Conservation (phyloP, 176 grass and related monocot genomes). For the Musa beccarii region DNA sequence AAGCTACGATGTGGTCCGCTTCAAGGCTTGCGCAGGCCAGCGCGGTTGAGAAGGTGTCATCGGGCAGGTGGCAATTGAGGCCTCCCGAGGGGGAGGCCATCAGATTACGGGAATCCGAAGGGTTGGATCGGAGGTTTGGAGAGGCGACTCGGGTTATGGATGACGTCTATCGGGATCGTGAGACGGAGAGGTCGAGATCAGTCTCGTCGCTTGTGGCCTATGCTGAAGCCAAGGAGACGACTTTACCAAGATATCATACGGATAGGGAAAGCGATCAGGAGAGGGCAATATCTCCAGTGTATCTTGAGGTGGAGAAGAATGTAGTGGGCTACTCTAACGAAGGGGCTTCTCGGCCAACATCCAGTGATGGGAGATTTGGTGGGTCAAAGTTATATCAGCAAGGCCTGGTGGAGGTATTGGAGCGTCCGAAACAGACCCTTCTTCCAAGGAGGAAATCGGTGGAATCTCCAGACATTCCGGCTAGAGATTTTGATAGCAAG, state of each 20-base stretch:
- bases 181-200: background rate
- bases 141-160: conserved; percentile 5
- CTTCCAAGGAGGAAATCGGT: conserved; percentile 67
- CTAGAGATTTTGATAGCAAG: conserved; percentile 44
- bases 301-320: conserved; percentile 10
- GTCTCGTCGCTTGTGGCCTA: background rate
- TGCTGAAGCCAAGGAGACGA: conserved; percentile 4
- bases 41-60: conserved; percentile 96
- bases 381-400: conserved; percentile 17
- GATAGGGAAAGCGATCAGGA: background rate
- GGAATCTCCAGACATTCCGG: conserved; percentile 36
- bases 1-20: conserved; percentile 40
- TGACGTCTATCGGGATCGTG: background rate
- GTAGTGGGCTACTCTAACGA: background rate
- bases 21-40: conserved; percentile 80
- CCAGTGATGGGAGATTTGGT: conserved; percentile 51
- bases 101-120: conserved; percentile 12
- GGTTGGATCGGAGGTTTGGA: conserved; percentile 6
- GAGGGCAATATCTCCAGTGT: conserved; percentile 4
- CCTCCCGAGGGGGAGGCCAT: conserved; percentile 19
- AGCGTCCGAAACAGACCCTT: conserved; percentile 73
- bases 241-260: background rate
- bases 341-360: conserved; percentile 35
- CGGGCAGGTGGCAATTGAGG: conserved; percentile 63
- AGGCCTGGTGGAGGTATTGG: conserved; percentile 24